Percentiles rank a stretch among this genome's conserved stretches.
phyloP scores from a whole-genome alignment of 495 filamentous ascomycete genomes.

The Immersiella caudata region DNA sequence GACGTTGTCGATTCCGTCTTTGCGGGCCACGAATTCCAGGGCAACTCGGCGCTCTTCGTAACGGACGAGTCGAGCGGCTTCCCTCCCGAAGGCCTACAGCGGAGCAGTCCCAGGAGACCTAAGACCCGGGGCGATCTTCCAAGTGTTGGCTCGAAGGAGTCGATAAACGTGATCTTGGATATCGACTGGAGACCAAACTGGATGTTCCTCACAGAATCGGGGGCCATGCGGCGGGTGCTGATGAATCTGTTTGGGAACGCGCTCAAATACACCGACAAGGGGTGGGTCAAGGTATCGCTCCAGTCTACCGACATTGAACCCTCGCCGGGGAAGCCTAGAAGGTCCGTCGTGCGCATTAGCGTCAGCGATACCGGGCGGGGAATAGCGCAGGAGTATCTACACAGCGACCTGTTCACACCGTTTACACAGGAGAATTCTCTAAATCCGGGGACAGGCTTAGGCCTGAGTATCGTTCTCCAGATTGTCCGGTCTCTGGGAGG shows the following conservation, averaged over 20 bases:
- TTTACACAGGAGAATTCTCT: constrained; percentile 72
- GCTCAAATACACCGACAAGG: constrained; percentile 68
- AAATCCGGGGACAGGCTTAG: constrained; percentile 68
- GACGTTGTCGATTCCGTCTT: constrained; percentile 64
- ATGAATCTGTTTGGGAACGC: constrained; percentile 85
- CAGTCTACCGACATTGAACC: not conserved
- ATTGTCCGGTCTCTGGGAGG: constrained; percentile 63
- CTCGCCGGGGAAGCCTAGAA: not conserved
- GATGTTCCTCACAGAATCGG: constrained; percentile 68
- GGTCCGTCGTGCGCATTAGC: constrained; percentile 33
- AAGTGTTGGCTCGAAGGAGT: not conserved
- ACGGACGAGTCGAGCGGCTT: constrained; percentile 24
- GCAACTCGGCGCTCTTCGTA: not conserved
- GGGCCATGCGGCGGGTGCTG: constrained; percentile 71
- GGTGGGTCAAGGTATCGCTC: not conserved
- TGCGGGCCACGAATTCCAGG: constrained; percentile 44
- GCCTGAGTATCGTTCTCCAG: constrained; percentile 66
- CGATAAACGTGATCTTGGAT: constrained; percentile 61
- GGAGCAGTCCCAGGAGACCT: constrained; percentile 1
- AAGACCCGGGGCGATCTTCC: not conserved
- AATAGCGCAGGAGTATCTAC: constrained; percentile 68
- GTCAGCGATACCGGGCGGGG: constrained; percentile 68
- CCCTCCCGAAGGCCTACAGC: constrained; percentile 3
- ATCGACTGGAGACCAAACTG: constrained; percentile 59
- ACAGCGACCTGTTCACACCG: constrained; percentile 65